Evolutionary conservation across 768 basidiomycete species (phyloP).

Genomic region (Nidularia pulvinata): DNA sequence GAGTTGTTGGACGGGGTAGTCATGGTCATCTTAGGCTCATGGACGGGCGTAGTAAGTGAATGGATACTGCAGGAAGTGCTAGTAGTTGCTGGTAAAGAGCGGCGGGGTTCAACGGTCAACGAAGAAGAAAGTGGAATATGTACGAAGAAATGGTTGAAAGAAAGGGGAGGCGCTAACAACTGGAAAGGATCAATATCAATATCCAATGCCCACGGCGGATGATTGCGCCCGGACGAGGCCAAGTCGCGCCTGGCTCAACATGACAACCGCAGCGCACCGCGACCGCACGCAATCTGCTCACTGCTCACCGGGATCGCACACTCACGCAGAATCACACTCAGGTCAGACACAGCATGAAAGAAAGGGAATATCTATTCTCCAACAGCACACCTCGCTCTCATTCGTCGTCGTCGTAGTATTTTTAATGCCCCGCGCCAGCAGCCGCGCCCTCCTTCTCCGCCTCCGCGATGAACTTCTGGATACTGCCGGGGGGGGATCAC

Average conservation of each 20-base stretch:
- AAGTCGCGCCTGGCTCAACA: not conserved
- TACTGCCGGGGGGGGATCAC: conserved; percentile 42
- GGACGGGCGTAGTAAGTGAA: not conserved
- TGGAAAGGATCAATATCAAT: not conserved
- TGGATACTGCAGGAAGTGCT: not conserved
- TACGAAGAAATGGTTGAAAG: not conserved
- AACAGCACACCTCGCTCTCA: not conserved
- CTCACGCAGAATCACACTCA: not conserved
- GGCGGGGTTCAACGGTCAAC: not conserved
- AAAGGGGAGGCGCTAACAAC: not conserved
- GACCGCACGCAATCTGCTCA: not conserved
- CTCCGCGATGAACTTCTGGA: conserved; percentile 77
- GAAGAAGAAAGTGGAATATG: not conserved
- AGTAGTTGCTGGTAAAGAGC: not conserved
- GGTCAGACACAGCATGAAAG: not conserved
- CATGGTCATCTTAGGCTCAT: not conserved
- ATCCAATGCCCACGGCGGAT: too few species aligned
- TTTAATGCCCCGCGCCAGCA: conserved; percentile 41
- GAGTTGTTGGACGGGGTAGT: not conserved
- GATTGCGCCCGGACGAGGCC: not conserved
- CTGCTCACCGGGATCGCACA: not conserved
- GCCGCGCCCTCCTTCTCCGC: conserved; percentile 69
- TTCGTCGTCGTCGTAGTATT: not conserved
- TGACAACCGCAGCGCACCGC: not conserved
- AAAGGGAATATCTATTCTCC: conserved; percentile 2